phyloP scores from a whole-genome alignment of 306 rosid species.

The Acacia acuminata region DNA sequence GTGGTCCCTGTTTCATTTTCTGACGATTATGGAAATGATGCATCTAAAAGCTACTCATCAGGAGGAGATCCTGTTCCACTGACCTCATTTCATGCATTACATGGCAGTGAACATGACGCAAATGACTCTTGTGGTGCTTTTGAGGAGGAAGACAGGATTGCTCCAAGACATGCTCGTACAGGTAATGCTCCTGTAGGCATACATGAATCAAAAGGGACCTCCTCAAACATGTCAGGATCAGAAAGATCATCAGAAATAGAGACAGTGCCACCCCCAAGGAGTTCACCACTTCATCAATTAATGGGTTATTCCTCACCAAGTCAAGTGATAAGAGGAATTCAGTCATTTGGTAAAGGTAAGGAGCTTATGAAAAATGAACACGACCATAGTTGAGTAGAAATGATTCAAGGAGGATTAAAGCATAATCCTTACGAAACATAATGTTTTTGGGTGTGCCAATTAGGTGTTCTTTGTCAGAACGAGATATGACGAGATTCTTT shows the following conservation, averaged over 20 bases:
- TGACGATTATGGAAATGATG: conserved; percentile 56
- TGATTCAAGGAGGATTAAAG: neutral
- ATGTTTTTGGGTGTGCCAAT: neutral
- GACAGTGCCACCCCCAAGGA: conserved; percentile 31
- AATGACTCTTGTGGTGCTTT: conserved; percentile 30
- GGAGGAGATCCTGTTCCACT: conserved; percentile 50
- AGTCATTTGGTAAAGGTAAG: conserved; percentile 32
- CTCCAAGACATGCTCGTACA: conserved; percentile 40
- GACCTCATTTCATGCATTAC: conserved; percentile 37
- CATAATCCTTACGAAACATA: neutral
- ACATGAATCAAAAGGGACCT: conserved; percentile 34
- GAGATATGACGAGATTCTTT: neutral
- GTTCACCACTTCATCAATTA: conserved; percentile 73
- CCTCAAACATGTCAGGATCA: conserved; percentile 36
- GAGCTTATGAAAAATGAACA: conserved; percentile 32
- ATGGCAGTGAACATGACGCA: conserved; percentile 30
- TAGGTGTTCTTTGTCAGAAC: neutral
- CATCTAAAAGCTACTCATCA: conserved; percentile 59
- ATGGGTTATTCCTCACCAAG: conserved; percentile 88
- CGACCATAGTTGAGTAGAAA: conserved; percentile 21
- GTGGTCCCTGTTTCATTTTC: conserved; percentile 59
- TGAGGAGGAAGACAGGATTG: conserved; percentile 35
- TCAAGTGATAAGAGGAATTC: conserved; percentile 53
- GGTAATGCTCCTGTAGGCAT: conserved; percentile 22
- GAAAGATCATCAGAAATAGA: conserved; percentile 40